Evolutionary conservation across 176 grass and related monocot genomes (phyloP), one percentile per base, ranked within the genome.

Genomic region (Tillandsia fasciculata): DNA sequence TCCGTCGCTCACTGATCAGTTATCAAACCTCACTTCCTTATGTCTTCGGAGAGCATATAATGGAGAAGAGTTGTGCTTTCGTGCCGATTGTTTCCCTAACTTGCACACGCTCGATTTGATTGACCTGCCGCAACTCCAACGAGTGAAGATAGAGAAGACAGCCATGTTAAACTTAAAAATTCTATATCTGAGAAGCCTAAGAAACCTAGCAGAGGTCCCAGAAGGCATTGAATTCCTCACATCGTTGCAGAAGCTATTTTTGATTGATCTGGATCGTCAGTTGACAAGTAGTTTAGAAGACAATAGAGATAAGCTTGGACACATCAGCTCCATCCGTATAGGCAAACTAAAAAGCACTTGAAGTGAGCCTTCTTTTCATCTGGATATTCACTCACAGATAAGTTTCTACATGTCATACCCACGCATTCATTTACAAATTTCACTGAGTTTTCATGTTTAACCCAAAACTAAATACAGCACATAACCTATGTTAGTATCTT

Each of bases 11-110:
- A 72, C 68, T 50, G n/a, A n/a, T n/a, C 26, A 9, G 64, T 67
- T 89, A 3, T 65, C 71, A 52, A 74, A 74, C 70, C 27, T 89
- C 68, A 79, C 61, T 42, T 4, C 4, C 33, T 51, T 83, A 23
- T 11, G 2, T 11, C 56, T 84, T 8, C 15, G 11, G 0, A 79
- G 54, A 24, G 70, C 71, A 51, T 84, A 76, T 22, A 64, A 18
- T 0, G 82, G 82, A 6, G 18, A 84, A 10, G 11, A 74, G 26
- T 48, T 84, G 52, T 20, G 54, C 23, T 83, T 83, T 78, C 17
- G 13, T 7, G 24, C 33, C 1, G 12, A 65, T 4, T 84, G 82
- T 71, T 84, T 84, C 10, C 76, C 76, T 12, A 75, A 66, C 13
- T 48, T 84, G 8, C 77, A 79, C 13, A 2, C 2, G 11, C 17